Evolutionary conservation across 495 filamentous ascomycete genomes (phyloP).

Genomic region (Penicillium crystallinum): DNA sequence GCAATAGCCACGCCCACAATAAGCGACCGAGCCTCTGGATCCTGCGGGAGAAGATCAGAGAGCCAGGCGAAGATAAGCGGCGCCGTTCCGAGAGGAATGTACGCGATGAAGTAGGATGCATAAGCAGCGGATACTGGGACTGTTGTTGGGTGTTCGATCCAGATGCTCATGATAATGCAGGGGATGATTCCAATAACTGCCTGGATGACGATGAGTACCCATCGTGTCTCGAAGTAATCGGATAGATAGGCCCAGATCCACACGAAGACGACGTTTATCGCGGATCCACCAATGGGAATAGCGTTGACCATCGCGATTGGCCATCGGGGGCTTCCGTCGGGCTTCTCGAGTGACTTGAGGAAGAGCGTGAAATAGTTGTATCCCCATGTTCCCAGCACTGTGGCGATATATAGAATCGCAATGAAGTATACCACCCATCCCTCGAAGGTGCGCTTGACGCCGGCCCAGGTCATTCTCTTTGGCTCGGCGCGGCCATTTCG

Average conservation of each 20-base stretch:
- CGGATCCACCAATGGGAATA: constrained; percentile 30
- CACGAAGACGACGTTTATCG: constrained; percentile 32
- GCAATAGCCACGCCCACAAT: constrained; percentile 28
- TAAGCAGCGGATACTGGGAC: constrained; percentile 23
- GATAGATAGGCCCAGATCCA: constrained; percentile 32
- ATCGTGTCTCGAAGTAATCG: constrained; percentile 24
- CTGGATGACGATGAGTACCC: constrained; percentile 25
- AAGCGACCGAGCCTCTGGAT: constrained; percentile 26
- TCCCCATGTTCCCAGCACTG: constrained; percentile 28
- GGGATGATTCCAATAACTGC: constrained; percentile 26
- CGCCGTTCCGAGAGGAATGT: constrained; percentile 25
- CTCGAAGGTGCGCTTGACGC: constrained; percentile 24
- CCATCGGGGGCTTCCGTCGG: constrained; percentile 23
- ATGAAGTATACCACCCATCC: constrained; percentile 32
- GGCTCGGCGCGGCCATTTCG: constrained; percentile 30
- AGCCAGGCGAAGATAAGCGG: constrained; percentile 34
- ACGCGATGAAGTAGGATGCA: constrained; percentile 27
- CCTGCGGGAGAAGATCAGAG: constrained; percentile 28
- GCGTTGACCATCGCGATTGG: constrained; percentile 24
- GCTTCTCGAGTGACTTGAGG: constrained; percentile 24
- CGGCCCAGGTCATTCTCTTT: constrained; percentile 26
- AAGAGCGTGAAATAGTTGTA: constrained; percentile 30
- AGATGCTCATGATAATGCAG: constrained; percentile 31
- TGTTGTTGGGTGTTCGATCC: constrained; percentile 21
- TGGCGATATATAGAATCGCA: constrained; percentile 24